Base-by-base conservation (phyloP, 192 early-diverging fungal genomes). In the Helicostylum pulchrum region DNA sequence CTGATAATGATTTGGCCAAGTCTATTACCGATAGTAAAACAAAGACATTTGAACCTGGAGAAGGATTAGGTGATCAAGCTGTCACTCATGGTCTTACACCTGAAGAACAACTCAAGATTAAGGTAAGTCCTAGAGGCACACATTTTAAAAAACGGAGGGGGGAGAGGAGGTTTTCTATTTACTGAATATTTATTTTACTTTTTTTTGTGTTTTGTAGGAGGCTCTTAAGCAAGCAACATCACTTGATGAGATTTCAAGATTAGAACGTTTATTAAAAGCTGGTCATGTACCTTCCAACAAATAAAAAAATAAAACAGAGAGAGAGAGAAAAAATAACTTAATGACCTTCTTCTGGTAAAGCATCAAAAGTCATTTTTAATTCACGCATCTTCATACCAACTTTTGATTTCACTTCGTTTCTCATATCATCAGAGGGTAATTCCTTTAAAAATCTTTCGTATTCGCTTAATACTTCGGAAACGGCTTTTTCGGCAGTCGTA, bases 11-110 rank as follows among this genome's bases (percentile, higher is more conserved):
- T 31, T 44, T 90, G 63, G 85, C 85, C 20, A 81, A 83, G 44
- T 79, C 79, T 2, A 84, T 88, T n/a, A 68, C 86, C 53, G 85
- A 88, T 23, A 83, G 79, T 14, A 83, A 84, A 48, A 77, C 85
- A 32, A 92, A 89, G 32, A 92, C 92, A 7, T 95, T 98, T 78
- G 93, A 92, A 53, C 90, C 90, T 9, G 94, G 92, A 43, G 91
- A 94, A 63, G 88, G 83, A 1, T 68, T 86, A 1, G 63, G 53
- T 19, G 64, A 71, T 1, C 53, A 73, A 30, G 90, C 87, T 70
- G 82, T 80, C 20, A 80, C 74, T 46, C 68, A 85, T 58, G 85
- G 84, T 31, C 78, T 85, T 47, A 74, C 80, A 17, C 77, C 82
- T 45, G 87, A 90, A 48, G 88, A 92, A 57, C 85, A 86, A 23